Base-by-base conservation (phyloP, 2,329 filamentous ascomycete species). In the Diaporthe caulivora region DNA sequence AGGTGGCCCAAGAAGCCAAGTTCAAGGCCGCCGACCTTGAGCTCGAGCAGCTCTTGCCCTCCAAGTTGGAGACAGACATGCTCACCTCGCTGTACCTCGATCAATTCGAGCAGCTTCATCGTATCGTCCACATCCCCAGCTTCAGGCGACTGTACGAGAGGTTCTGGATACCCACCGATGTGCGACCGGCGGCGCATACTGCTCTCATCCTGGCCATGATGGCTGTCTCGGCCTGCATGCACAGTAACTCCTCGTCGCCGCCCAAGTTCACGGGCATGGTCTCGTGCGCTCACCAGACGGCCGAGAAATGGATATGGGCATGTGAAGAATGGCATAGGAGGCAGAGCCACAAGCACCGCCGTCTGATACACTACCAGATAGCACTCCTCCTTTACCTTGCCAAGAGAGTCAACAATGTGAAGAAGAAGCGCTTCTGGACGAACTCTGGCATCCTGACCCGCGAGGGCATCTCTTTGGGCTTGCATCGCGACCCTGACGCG, bases 341-440 rank as follows among this genome's bases (percentile, higher is more conserved):
- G 47, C 89, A 91, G 81, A 91, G 89, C 79, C 87, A 91, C 79
- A 91, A 91, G 80, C 89, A 91, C 76, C 87, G 89, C 60, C 85
- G 86, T 57, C 84, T 91, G 31, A 87, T 91, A 18, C 88, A 91
- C 79, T 91, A 90, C 78, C 89, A 91, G 79, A 86, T 91, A 21
- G 84, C 86, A 17, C 91, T 89, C 76, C 82, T 92, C 42, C 78
- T 89, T n/a, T 91, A 90, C 76, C 85, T 91, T 2, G 88, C 87
- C 55, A 91, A 91, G 83, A 84, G 88, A 40, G 87, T 91, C 76
- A 92, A 92, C 80, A 89, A 87, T 2, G 87, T 91, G 76, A 90
- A 91, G 83, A 91, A 91, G 85, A 91, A 91, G 84, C 85, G 88
- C 17, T 91, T 90, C 80, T 91, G 89, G 89, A 89, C 88, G 21